These are phyloP conservation scores for Amanita inopinata DNA, from an alignment of 768 basidiomycete genomes.

Conservation along the genomic window DNA sequence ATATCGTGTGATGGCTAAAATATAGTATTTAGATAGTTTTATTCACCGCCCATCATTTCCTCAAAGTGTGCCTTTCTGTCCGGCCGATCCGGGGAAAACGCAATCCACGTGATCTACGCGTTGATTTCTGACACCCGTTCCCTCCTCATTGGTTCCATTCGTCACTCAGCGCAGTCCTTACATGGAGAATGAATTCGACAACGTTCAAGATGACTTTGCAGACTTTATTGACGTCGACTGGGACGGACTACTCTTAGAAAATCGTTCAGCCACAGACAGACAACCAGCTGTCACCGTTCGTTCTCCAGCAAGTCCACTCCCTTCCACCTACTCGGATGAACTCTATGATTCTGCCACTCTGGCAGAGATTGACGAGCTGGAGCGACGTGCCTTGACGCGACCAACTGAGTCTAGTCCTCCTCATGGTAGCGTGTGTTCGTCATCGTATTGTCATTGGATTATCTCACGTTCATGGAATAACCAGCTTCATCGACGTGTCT, in stretches of 20 bases:
- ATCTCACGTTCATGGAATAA: not conserved
- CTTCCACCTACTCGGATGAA: constrained; percentile 14
- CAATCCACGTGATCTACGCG: constrained; percentile 7
- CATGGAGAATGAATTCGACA: constrained; percentile 43
- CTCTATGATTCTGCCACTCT: constrained; percentile 27
- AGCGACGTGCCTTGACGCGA: constrained; percentile 22
- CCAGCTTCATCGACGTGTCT: not conserved
- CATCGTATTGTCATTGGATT: too few species aligned
- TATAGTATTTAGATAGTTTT: too few species aligned
- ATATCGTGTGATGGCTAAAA: not conserved
- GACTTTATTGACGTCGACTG: constrained; percentile 42
- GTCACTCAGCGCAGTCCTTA: not conserved
- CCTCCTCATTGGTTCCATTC: not conserved
- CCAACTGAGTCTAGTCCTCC: constrained; percentile 1
- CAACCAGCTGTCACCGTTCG: constrained; percentile 12
- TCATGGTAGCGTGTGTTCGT: constrained; percentile 8
- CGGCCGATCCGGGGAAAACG: too few species aligned
- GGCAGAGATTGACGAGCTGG: constrained; percentile 37
- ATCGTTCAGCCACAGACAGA: constrained; percentile 17
- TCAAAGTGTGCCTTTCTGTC: too few species aligned
- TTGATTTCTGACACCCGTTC: not conserved
- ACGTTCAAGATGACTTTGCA: constrained; percentile 42
- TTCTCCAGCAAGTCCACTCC: constrained; percentile 6
- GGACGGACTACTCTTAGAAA: constrained; percentile 23
- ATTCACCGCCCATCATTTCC: too few species aligned